phyloP scores from a whole-genome alignment of 2,329 filamentous ascomycete species.

The Nemania sp. region DNA sequence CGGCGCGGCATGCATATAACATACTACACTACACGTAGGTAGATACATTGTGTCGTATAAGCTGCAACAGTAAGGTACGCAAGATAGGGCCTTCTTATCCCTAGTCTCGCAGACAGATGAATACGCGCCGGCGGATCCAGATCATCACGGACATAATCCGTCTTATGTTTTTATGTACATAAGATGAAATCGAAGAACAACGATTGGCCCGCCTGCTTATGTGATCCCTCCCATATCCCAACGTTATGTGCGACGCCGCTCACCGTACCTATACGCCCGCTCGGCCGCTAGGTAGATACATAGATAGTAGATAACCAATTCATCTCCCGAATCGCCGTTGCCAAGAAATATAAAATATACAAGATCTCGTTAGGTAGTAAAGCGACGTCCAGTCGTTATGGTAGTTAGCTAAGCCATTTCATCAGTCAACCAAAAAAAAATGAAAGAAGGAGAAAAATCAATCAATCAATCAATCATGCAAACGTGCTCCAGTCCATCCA shows the following conservation, averaged over 20 bases:
- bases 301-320: neutral
- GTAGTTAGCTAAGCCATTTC: neutral
- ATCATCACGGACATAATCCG: neutral
- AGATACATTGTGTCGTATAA: neutral
- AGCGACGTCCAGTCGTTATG: neutral
- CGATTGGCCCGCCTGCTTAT: constrained; percentile 3
- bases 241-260: constrained; percentile 3
- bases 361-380: neutral
- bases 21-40: too few species aligned
- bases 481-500: constrained; percentile 53
- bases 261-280: neutral
- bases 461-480: constrained; percentile 17
- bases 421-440: neutral
- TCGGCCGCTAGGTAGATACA: neutral
- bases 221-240: neutral
- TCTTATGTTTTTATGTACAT: neutral
- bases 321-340: neutral
- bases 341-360: constrained; percentile 1
- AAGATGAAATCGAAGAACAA: neutral
- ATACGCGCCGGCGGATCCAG: neutral
- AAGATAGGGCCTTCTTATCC: neutral
- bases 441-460: too few species aligned
- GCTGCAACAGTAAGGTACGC: neutral
- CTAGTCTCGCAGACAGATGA: neutral
- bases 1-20: neutral